Base-by-base conservation (phyloP, 352 stramenopile species). In the Globisporangium canariense region DNA sequence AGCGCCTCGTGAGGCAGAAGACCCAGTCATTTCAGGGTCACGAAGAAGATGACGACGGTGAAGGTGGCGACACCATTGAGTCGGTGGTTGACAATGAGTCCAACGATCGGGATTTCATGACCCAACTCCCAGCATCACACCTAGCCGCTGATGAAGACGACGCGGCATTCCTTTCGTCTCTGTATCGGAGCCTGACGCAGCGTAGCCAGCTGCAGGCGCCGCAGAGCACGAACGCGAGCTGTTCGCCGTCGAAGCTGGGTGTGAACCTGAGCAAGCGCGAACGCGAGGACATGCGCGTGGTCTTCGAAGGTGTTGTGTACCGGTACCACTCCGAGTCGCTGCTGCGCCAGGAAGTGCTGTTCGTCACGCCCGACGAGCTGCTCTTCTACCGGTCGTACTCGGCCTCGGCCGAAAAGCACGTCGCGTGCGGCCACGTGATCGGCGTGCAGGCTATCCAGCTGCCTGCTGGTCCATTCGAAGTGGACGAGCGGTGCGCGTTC, bases 341-440 rank as follows among this genome's bases (percentile, higher is more conserved):
- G 1, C 56, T 90, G n/a, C 76, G 86, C 13, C 86, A 95, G 60
- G 86, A 95, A 41, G 83, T 91, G 16, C 55, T 95, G 13, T 63
- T 91, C 50, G 68, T 91, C n/a, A 91, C 86, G 4, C 60, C 71
- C 3, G 66, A 81, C 13, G 59, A 68, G 1, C 70, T 94, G 28
- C 65, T 82, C 6, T 91, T 91, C 59, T 93, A 83, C 50, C 80
- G 86, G 16, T 89, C 83, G 22, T 89, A 78, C 59, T 86, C 79
- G 28, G 79, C 77, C 0, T 72, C 71, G 9, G 61, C 81, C 7
- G 81, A 89, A 40, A 90, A 89, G 62, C 67, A 69, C 7, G 74
- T 93, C 2, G 25, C 60, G 2, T 76, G 57, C 25, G 58, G 72
- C 3, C 73, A 75, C 58, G 69, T 94, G 16, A 83, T 93, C 30